These are phyloP conservation scores for Andrographis paniculata DNA, from an alignment of 305 asterid genomes.

Conservation along the genomic window DNA sequence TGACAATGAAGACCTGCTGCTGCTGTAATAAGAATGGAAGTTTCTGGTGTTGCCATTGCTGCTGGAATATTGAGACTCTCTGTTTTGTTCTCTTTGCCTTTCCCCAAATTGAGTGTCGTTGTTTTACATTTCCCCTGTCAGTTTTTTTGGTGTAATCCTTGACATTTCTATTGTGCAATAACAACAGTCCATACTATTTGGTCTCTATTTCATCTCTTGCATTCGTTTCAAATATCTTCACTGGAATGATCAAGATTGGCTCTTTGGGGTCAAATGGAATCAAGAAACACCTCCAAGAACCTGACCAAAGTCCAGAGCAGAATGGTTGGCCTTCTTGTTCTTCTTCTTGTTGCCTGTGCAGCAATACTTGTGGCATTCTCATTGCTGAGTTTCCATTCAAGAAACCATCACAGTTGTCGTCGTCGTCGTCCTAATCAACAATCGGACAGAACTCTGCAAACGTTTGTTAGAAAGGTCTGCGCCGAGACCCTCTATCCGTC, in stretches of 20 bases:
- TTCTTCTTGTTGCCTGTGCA: slow-evolving; percentile 11
- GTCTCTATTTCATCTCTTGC: too few species aligned
- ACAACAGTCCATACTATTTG: too few species aligned
- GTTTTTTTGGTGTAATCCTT: too few species aligned
- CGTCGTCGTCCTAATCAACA: slow-evolving; percentile 16
- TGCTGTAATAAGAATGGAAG: slow-evolving; percentile 14
- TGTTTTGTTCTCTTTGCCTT: neutral
- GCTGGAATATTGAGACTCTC: neutral
- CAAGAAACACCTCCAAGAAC: too few species aligned
- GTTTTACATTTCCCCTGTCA: too few species aligned
- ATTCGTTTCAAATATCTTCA: too few species aligned
- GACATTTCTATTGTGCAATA: too few species aligned
- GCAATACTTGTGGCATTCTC: slow-evolving; percentile 25
- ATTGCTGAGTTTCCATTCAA: slow-evolving; percentile 14
- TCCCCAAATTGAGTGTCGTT: too few species aligned
- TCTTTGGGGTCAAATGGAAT: too few species aligned
- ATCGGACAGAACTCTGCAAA: slow-evolving; percentile 14
- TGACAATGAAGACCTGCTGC: slow-evolving; percentile 5
- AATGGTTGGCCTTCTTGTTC: slow-evolving; percentile 17
- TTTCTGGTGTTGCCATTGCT: slow-evolving; percentile 3
- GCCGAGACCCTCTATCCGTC: slow-evolving; percentile 37
- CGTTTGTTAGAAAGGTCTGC: slow-evolving; percentile 42
- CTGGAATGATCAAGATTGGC: too few species aligned
- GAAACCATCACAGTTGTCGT: too few species aligned
- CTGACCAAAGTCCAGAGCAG: slow-evolving; percentile 20